Evolutionary conservation across 495 filamentous ascomycete genomes (phyloP).

Genomic region (Saxispiralis lemnorum): DNA sequence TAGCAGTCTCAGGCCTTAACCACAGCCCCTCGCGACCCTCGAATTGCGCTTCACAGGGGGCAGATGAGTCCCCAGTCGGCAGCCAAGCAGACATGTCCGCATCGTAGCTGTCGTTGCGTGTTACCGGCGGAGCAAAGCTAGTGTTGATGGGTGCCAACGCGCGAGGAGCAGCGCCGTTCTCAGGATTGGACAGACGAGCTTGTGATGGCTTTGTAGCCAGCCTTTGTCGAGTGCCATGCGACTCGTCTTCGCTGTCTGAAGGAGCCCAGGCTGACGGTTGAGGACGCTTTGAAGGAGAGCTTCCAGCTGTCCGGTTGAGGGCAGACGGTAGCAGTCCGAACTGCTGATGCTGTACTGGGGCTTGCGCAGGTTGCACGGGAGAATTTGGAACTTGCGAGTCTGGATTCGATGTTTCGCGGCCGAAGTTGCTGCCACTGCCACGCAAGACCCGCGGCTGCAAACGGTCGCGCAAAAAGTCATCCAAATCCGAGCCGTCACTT

Average conservation of each 20-base stretch:
- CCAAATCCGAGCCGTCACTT: constrained; percentile 37
- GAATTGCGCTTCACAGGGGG: constrained; percentile 2
- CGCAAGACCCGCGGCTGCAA: constrained; percentile 77
- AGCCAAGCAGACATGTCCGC: constrained; percentile 15
- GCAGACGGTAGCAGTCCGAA: constrained; percentile 22
- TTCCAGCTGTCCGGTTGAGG: constrained; percentile 14
- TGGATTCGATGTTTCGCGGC: constrained; percentile 11
- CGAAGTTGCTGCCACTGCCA: constrained; percentile 31
- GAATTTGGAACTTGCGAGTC: constrained; percentile 10
- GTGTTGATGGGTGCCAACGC: constrained; percentile 20
- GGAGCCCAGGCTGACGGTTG: constrained; percentile 1
- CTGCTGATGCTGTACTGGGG: constrained; percentile 4
- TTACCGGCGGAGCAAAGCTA: constrained; percentile 15
- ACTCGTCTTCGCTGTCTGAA: constrained; percentile 19
- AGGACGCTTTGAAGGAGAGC: constrained; percentile 5
- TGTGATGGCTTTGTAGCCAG: constrained; percentile 18
- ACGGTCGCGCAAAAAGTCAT: constrained; percentile 56
- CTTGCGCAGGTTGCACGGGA: constrained; percentile 1
- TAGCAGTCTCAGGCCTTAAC: constrained; percentile 15
- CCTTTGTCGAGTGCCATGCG: constrained; percentile 15
- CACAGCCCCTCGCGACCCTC: background rate
- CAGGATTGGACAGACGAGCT: constrained; percentile 15
- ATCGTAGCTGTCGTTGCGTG: constrained; percentile 20
- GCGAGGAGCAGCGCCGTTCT: constrained; percentile 7
- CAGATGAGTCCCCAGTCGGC: constrained; percentile 8